A percentile compares a stretch with the other conserved stretches of the same genome.
Conservation (phyloP, 148 eudicot species). For the Rhododendron ferrugineum region DNA sequence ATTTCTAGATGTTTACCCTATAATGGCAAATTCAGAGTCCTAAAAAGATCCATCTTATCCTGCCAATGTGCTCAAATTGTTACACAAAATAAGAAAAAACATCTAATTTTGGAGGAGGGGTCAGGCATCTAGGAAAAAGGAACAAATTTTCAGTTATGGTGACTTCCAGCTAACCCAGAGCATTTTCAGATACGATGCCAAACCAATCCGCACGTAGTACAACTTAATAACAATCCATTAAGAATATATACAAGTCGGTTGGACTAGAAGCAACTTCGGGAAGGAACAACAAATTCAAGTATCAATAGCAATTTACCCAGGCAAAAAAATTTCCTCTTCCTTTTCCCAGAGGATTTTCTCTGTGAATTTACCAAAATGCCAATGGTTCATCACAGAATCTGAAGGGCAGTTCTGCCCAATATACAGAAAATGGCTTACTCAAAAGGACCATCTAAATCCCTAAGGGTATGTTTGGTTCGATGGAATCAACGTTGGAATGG, state of each 20-base stretch:
- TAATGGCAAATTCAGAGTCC: slow-evolving; percentile 1
- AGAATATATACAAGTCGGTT: neutral
- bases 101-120: neutral
- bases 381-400: neutral
- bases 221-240: neutral
- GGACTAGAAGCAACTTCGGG: neutral
- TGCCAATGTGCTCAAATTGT: neutral
- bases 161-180: neutral
- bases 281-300: neutral
- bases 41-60: neutral
- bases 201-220: neutral
- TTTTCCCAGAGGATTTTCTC: neutral
- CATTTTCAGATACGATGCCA: neutral
- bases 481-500: too few species aligned
- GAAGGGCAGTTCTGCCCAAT: neutral
- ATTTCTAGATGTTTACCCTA: neutral
- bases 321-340: neutral
- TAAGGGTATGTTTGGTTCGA: too few species aligned
- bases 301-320: neutral
- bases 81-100: neutral
- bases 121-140: slow-evolving; percentile 1
- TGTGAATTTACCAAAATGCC: neutral
- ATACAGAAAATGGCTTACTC: neutral
- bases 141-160: neutral
- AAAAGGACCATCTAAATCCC: neutral